Evolutionary conservation across 2,329 filamentous ascomycete genomes (phyloP), one percentile per base, ranked within the genome.

Genomic region (Penicillium sp.): DNA sequence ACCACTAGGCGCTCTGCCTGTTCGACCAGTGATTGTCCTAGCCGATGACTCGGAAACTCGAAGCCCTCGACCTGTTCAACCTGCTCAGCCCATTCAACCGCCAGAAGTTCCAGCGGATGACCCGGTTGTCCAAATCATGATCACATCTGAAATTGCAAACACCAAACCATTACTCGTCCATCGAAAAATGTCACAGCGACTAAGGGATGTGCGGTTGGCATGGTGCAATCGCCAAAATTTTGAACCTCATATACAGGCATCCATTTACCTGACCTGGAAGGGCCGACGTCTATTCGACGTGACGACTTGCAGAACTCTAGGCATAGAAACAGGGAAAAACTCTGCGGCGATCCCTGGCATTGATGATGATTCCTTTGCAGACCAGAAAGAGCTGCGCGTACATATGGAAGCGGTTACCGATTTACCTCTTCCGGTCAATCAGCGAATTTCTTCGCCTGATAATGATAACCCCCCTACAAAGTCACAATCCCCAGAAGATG

Each of bases 231-330:
- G 80, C 51, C 87, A 92, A 66, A 71, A 70, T 1, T 80, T 85
- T 45, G 71, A 76, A 2, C 72, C 76, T 3, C 76, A 81, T 3
- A 69, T 80, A 25, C 72, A 79, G 2, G 74, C 80, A 5, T 75
- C 78, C 1, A 76, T 95, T 18, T 88, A 94, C 64, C 80, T 97
- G 52, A 94, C 90, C 0, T 96, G 90, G 87, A 86, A 86, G 59
- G 82, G 84, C 27, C 84, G 83, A 55, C 83, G 84, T 56, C 74
- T 96, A 3, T 96, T 88, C 68, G 84, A 89, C 60, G 82, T 83
- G n/a, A 90, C 89, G 6, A 92, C 87, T 1, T 86, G 90, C 55
- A 79, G 80, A 50, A 86, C 82, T 46, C 75, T 96, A 7, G 86
- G 86, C 7, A 81, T 94, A 44, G 74, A 75, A 29, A 65, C 79